Evolutionary conservation across 2,329 filamentous ascomycete genomes (phyloP).

Genomic region (Aspergillus carbonarius): DNA sequence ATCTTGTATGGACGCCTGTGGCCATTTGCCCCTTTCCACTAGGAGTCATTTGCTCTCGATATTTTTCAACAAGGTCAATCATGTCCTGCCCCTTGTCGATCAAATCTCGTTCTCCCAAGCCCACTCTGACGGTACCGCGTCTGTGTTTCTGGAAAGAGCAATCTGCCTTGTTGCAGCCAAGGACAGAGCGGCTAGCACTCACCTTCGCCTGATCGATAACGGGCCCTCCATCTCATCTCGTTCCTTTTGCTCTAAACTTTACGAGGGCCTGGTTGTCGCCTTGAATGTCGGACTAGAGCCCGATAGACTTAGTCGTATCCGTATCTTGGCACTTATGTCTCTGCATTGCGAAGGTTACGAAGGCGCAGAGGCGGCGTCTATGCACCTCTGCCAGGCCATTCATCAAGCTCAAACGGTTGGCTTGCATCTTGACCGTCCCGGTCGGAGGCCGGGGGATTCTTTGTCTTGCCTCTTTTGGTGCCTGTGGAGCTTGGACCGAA

Average conservation of each 20-base stretch:
- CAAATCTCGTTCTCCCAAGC: slow-evolving; percentile 25
- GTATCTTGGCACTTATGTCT: slow-evolving; percentile 41
- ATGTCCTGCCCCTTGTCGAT: slow-evolving; percentile 40
- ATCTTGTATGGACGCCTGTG: slow-evolving; percentile 28
- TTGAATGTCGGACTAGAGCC: slow-evolving; percentile 40
- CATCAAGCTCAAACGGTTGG: slow-evolving; percentile 43
- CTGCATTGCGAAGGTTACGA: slow-evolving; percentile 43
- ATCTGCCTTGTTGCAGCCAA: slow-evolving; percentile 44
- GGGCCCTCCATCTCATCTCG: slow-evolving; percentile 35
- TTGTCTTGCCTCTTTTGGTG: slow-evolving; percentile 40
- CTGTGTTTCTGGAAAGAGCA: slow-evolving; percentile 39
- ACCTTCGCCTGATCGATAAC: slow-evolving; percentile 31
- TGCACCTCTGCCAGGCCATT: slow-evolving; percentile 42
- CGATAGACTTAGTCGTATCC: slow-evolving; percentile 39
- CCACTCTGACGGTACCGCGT: slow-evolving; percentile 26
- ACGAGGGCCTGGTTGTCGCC: slow-evolving; percentile 36
- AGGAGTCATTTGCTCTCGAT: slow-evolving; percentile 33
- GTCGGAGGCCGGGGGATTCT: slow-evolving; percentile 29
- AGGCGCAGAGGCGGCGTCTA: slow-evolving; percentile 41
- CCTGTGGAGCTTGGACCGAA: slow-evolving; percentile 43
- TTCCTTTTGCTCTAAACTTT: slow-evolving; percentile 40
- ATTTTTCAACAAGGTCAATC: slow-evolving; percentile 40
- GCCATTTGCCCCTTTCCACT: slow-evolving; percentile 33
- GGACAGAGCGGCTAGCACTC: slow-evolving; percentile 30
- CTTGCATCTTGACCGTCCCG: slow-evolving; percentile 40